phyloP scores from a whole-genome alignment of 306 rosid species.

The Clitoria ternatea region DNA sequence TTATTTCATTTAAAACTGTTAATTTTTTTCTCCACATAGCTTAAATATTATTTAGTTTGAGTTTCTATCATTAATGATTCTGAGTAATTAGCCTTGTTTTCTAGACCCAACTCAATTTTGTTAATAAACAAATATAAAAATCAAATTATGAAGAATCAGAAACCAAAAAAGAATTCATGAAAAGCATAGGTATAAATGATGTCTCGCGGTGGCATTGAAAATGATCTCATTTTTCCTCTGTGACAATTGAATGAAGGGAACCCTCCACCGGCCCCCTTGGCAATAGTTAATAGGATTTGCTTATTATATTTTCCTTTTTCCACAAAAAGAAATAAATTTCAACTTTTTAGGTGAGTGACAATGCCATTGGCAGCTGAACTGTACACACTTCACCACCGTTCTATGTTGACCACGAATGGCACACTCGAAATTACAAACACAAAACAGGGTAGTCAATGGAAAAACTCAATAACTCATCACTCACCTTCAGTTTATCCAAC shows the following conservation, averaged over 20 bases:
- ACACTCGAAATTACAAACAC: neutral
- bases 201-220: neutral
- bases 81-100: no score
- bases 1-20: no score
- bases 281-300: neutral
- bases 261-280: neutral
- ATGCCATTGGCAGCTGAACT: neutral
- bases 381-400: neutral
- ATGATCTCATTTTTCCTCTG: neutral
- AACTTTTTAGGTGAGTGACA: constrained; percentile 12
- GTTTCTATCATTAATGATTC: no score
- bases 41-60: no score
- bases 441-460: constrained; percentile 17
- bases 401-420: constrained; percentile 22
- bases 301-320: neutral
- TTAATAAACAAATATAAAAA: no score
- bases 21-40: no score
- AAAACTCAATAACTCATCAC: neutral
- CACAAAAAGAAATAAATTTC: constrained; percentile 2
- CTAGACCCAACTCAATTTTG: no score
- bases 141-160: no score
- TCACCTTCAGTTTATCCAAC: no score
- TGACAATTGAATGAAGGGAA: neutral
- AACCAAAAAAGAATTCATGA: no score
- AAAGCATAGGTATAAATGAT: no score